Evolutionary conservation across 768 basidiomycete genomes (phyloP).

Genomic region (Psilocybe cubensis): DNA sequence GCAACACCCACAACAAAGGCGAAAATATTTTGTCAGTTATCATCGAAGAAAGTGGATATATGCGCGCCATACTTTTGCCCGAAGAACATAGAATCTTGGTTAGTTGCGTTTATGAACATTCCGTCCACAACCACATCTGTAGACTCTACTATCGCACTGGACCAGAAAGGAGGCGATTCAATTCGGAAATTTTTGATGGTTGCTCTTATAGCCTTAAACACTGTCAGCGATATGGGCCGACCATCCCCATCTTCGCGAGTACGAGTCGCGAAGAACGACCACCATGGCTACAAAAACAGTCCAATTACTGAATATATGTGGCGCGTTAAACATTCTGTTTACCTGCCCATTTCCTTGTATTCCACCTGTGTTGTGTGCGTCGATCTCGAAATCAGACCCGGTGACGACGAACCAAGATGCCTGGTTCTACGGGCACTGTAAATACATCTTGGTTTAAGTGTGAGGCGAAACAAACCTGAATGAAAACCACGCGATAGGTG

Average conservation of each 20-base stretch:
- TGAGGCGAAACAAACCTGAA: constrained; percentile 42
- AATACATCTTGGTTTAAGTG: background rate
- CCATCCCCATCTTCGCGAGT: constrained; percentile 58
- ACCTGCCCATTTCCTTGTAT: constrained; percentile 65
- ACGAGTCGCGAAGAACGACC: constrained; percentile 54
- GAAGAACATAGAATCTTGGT: constrained; percentile 50
- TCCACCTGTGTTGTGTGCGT: constrained; percentile 58
- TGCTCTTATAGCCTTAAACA: constrained; percentile 47
- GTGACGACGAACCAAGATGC: constrained; percentile 69
- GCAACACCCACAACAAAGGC: no score
- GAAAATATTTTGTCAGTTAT: background rate
- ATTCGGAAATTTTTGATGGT: constrained; percentile 52
- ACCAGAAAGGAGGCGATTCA: constrained; percentile 62
- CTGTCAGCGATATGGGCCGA: constrained; percentile 57
- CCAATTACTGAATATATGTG: background rate
- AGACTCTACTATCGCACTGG: constrained; percentile 58
- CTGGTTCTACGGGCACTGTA: constrained; percentile 42
- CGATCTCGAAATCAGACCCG: constrained; percentile 55
- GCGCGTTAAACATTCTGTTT: background rate
- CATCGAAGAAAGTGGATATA: background rate
- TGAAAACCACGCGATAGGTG: constrained; percentile 63
- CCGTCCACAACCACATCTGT: constrained; percentile 54
- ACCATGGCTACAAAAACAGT: constrained; percentile 45
- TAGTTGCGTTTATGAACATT: constrained; percentile 61
- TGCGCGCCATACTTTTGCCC: constrained; percentile 46